Evolutionary conservation across 306 rosid species (phyloP).

Genomic region (Pterocarpus macrocarpus): DNA sequence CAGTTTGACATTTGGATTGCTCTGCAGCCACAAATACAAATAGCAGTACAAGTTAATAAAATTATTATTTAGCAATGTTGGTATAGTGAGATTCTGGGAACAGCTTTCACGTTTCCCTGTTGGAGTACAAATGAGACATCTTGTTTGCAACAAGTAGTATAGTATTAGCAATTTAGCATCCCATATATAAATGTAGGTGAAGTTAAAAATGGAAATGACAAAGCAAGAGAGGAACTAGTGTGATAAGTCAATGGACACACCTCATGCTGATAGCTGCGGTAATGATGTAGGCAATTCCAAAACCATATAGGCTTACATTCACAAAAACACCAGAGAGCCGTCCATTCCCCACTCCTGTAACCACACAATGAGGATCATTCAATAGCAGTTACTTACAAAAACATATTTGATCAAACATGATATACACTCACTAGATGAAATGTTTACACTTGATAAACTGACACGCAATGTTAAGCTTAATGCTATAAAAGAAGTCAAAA

Average conservation of each 20-base stretch:
- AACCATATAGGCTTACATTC: conserved; percentile 61
- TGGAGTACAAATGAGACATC: background rate
- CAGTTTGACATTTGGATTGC: conserved; percentile 60
- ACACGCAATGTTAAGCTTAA: background rate
- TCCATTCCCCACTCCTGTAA: conserved; percentile 51
- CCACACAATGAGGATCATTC: conserved; percentile 36
- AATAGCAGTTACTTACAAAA: conserved; percentile 17
- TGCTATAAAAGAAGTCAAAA: conserved; percentile 28
- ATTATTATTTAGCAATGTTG: background rate
- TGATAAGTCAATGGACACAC: conserved; percentile 45
- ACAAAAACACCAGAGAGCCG: conserved; percentile 52
- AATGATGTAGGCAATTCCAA: conserved; percentile 65
- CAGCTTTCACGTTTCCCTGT: no score
- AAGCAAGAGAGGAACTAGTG: conserved; percentile 24
- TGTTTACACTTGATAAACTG: conserved; percentile 11
- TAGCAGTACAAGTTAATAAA: conserved; percentile 1
- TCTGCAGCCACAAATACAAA: conserved; percentile 52
- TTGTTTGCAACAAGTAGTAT: conserved; percentile 22
- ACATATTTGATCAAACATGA: conserved; percentile 21
- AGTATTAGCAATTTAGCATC: background rate
- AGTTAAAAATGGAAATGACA: conserved; percentile 12
- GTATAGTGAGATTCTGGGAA: conserved; percentile 23
- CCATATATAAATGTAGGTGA: conserved; percentile 4
- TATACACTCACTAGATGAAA: conserved; percentile 6
- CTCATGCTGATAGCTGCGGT: conserved; percentile 66